These are phyloP conservation scores for Hymenotorrendiella dingleyae DNA, from an alignment of 2,329 filamentous ascomycete genomes.

Conservation along the genomic window DNA sequence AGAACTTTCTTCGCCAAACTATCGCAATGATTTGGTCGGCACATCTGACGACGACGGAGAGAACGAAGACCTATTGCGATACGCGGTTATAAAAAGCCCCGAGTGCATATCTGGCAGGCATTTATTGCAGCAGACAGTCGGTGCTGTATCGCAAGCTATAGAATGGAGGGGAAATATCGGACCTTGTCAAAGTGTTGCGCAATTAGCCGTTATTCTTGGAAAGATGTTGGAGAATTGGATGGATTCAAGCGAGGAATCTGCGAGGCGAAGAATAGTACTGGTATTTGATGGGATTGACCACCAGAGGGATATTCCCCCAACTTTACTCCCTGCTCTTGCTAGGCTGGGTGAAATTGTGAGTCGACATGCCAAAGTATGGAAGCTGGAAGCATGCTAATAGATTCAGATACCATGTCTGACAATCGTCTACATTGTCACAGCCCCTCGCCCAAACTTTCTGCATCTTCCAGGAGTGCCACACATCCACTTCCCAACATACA, in stretches of 20 bases:
- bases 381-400: conserved; percentile 7
- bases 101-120: conserved; percentile 78
- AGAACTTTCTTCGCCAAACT: conserved; percentile 28
- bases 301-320: conserved; percentile 73
- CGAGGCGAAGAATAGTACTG: conserved; percentile 59
- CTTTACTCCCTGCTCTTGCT: conserved; percentile 73
- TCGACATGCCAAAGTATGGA: conserved; percentile 13
- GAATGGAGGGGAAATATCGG: conserved; percentile 44
- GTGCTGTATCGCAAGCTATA: conserved; percentile 50
- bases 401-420: conserved; percentile 72
- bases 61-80: conserved; percentile 37
- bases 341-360: conserved; percentile 74
- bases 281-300: conserved; percentile 85
- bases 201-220: conserved; percentile 66
- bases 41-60: conserved; percentile 50
- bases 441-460: conserved; percentile 63
- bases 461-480: conserved; percentile 66
- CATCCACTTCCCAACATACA: conserved; percentile 79
- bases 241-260: conserved; percentile 21
- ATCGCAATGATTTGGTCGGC: conserved; percentile 50
- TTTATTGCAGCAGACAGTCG: conserved; percentile 65
- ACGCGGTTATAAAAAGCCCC: conserved; percentile 60
- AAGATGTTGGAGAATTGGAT: conserved; percentile 44
- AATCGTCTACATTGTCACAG: conserved; percentile 69
- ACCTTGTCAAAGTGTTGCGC: conserved; percentile 75